A percentile compares a stretch with the other conserved stretches of the same genome.
phyloP scores from a whole-genome alignment of 139 green algal genomes.

The Chlorella vulgaris region DNA sequence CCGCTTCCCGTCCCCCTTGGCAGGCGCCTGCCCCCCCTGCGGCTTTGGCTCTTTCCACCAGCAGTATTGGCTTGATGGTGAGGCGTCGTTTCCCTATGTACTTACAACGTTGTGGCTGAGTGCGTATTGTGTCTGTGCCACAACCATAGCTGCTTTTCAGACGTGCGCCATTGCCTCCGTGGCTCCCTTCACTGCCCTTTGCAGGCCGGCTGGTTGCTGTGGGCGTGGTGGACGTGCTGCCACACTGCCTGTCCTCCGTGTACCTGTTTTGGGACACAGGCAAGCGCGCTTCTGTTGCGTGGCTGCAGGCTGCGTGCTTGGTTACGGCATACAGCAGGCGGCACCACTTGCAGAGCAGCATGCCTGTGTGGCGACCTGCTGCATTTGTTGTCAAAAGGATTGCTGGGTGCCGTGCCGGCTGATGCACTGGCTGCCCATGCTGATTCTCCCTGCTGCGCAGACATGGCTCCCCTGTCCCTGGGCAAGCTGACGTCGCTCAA shows the following conservation, averaged over 20 bases:
- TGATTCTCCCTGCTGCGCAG: neutral
- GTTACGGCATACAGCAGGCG: neutral
- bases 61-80: constrained; percentile 93
- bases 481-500: constrained; percentile 62
- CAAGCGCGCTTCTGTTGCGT: neutral
- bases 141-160: no score
- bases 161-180: no score
- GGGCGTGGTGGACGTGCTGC: constrained; percentile 92
- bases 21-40: constrained; percentile 22
- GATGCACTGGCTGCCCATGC: no score
- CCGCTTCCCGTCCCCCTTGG: no score
- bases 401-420: no score
- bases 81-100: neutral
- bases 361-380: neutral
- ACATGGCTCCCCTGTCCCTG: constrained; percentile 64
- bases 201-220: constrained; percentile 82
- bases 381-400: neutral
- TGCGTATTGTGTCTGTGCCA: no score
- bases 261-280: constrained; percentile 97
- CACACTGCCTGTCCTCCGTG: constrained; percentile 79
- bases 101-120: no score
- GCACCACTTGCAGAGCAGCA: no score
- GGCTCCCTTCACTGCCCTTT: neutral
- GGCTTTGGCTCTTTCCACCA: constrained; percentile 92
- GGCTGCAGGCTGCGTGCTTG: neutral